Base-by-base conservation (phyloP, 2,329 filamentous ascomycete species). In the Phialocephala sp. region DNA sequence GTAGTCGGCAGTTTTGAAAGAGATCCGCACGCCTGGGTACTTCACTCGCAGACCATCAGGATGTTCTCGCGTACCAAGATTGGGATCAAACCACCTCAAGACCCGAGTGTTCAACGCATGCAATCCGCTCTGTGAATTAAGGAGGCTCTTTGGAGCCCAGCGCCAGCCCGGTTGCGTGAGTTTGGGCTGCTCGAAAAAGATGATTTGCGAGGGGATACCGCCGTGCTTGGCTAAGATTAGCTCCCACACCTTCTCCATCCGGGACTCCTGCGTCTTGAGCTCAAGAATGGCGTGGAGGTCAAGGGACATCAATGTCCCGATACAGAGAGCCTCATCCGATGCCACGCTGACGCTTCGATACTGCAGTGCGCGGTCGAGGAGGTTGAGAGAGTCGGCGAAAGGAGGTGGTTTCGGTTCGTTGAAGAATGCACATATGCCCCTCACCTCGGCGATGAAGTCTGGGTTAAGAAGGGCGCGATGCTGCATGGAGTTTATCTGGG, bases 321-420 rank as follows among this genome's bases (percentile, higher is more conserved):
- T 75, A 47, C 76, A 77, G 0, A 77, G 66, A 0, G 75, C 64
- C 63, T 76, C 74, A 47, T 77, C 75, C 1, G 69, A 68, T n/a
- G 70, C 41, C 1, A 77, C 74, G 32, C 72, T 74, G 1, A 77
- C 75, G 9, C 69, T 69, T n/a, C 74, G 70, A 58, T 71, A 75
- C 39, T 73, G 64, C 22, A 77, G 64, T 11, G 71, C 67, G 35
- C 71, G 68, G 52, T 77, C 72, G 9, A 77, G 68, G 0, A 57
- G n/a, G n/a, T 50, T 24, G 45, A 50, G 45, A 1, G 45, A 50
- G 45, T 50, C 45, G 20, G 45, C 45, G n/a, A 50, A 20, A 9
- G n/a, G 8, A 11, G 22, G 45, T 12, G n/a, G 45, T 11, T 6
- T 50, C 8, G 45, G 45, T 11, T 9, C 11, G 71, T 62, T 8